These are phyloP conservation scores for Mimosa bimucronata DNA, from an alignment of 306 rosid species.

Conservation along the genomic window DNA sequence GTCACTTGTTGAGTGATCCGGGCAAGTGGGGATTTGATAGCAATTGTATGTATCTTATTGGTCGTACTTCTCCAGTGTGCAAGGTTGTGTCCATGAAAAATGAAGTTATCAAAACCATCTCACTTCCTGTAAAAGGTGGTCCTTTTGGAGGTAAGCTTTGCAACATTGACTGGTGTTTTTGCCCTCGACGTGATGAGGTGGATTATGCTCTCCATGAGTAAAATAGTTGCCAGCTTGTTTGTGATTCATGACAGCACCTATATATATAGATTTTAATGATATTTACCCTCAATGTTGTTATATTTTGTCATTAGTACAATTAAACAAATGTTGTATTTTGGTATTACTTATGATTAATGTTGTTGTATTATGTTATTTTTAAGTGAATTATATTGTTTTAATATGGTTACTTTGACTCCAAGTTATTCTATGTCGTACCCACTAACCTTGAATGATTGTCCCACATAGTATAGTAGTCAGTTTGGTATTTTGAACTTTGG, in stretches of 20 bases:
- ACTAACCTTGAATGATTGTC: too few species aligned
- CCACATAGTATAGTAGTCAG: too few species aligned
- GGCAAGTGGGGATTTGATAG: slow-evolving; percentile 8
- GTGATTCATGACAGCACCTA: background rate
- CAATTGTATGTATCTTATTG: slow-evolving; percentile 19
- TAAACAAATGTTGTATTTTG: too few species aligned
- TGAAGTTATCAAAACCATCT: background rate
- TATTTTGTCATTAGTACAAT: too few species aligned
- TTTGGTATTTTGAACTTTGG: too few species aligned
- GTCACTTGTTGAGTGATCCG: slow-evolving; percentile 26
- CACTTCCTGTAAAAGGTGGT: background rate
- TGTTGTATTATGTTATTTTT: too few species aligned
- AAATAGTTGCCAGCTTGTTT: background rate
- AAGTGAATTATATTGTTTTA: too few species aligned
- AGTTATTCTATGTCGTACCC: too few species aligned
- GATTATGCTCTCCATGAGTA: slow-evolving; percentile 23
- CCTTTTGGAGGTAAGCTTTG: background rate
- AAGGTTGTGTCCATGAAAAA: background rate
- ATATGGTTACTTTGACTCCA: too few species aligned
- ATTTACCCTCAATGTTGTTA: too few species aligned
- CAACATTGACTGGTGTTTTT: slow-evolving; percentile 34
- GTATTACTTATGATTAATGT: too few species aligned
- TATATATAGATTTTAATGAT: background rate
- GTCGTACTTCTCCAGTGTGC: background rate
- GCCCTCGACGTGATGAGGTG: slow-evolving; percentile 21